Evolutionary conservation across 148 eudicot genomes (phyloP), one percentile per base, ranked within the genome.

Genomic region (Chenopodium album): DNA sequence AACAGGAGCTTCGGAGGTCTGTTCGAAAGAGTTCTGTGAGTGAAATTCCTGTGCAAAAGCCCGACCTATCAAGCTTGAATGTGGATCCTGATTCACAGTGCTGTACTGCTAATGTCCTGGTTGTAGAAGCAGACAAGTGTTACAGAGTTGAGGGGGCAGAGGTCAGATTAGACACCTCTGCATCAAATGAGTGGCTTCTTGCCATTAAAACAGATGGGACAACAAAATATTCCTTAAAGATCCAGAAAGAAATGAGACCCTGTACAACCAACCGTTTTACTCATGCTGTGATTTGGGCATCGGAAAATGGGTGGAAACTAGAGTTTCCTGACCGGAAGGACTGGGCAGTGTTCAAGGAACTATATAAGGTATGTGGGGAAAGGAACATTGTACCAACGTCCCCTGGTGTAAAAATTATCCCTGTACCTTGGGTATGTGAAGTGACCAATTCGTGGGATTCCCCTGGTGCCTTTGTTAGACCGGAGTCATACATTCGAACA

Each of bases 271-370:
- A 96, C 60, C 94, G 97, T 29, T 81, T 84, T 60, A 90, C 93
- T 41, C 92, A 88, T 77, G 93, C 90, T 62, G 79, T 87, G 28
- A 81, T 94, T 54, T 96, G 98, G 97, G 67, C 86, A 4, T 89
- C 72, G 6, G 97, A 94, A 68, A 78, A 81, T 67, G 87, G 88
- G 73, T 96, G 91, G 95, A 96, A 91, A 82, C 90, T 96, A 0
- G 99, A 96, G 88, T 96, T 96, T 85, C 89, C 90, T 59, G 82
- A 89, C 56, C 89, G 90, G 80, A 88, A 85, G 73, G 97, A 96
- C 62, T 96, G 99, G 99, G 29, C 83, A 54, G 78, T 92, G 65
- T 96, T 96, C 69, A 96, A 91, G 81, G 95, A 96, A 67, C 84
- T 96, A 2, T 94, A 90, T 41, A 90, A 86, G 85, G 84, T 86